Evolutionary conservation across 768 basidiomycete genomes (phyloP).

Genomic region (Daedaleopsis nitida): DNA sequence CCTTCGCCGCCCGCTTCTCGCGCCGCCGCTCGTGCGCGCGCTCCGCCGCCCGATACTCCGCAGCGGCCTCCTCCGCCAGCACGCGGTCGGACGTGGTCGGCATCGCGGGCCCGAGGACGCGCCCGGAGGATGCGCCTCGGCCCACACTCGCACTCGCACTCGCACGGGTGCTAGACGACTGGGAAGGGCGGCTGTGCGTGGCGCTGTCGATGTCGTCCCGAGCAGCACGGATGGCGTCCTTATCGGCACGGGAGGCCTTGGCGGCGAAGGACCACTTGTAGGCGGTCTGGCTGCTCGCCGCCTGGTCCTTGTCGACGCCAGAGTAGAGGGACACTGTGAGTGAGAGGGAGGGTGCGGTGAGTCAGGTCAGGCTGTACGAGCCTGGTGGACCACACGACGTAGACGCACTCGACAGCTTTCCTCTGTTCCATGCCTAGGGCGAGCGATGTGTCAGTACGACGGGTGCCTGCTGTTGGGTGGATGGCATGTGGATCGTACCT

Average conservation of each 20-base stretch:
- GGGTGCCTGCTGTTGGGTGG: neutral
- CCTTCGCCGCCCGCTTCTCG: slow-evolving; percentile 64
- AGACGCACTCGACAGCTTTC: slow-evolving; percentile 63
- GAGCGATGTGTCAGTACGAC: neutral
- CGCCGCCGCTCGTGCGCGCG: slow-evolving; percentile 65
- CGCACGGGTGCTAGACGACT: too few relatives aligned
- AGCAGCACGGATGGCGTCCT: slow-evolving; percentile 55
- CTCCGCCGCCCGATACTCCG: slow-evolving; percentile 55
- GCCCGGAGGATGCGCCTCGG: slow-evolving; percentile 41
- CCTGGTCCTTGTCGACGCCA: slow-evolving; percentile 57
- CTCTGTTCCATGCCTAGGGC: slow-evolving; percentile 77
- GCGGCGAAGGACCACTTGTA: slow-evolving; percentile 90
- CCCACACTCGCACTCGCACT: too few relatives aligned
- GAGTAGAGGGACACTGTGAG: slow-evolving; percentile 57
- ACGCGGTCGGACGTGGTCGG: slow-evolving; percentile 71
- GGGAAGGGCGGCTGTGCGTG: slow-evolving; percentile 36
- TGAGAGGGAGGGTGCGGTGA: too few relatives aligned
- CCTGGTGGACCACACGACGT: neutral
- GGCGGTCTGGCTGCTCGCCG: slow-evolving; percentile 70
- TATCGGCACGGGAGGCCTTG: slow-evolving; percentile 61
- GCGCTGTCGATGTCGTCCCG: slow-evolving; percentile 58
- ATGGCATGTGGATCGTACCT: slow-evolving; percentile 44
- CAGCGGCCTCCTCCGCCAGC: slow-evolving; percentile 63
- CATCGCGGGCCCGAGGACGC: slow-evolving; percentile 66
- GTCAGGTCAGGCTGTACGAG: neutral